These are phyloP conservation scores for Arachnomyces sp. DNA, from an alignment of 2,329 filamentous ascomycete genomes.

Conservation along the genomic window DNA sequence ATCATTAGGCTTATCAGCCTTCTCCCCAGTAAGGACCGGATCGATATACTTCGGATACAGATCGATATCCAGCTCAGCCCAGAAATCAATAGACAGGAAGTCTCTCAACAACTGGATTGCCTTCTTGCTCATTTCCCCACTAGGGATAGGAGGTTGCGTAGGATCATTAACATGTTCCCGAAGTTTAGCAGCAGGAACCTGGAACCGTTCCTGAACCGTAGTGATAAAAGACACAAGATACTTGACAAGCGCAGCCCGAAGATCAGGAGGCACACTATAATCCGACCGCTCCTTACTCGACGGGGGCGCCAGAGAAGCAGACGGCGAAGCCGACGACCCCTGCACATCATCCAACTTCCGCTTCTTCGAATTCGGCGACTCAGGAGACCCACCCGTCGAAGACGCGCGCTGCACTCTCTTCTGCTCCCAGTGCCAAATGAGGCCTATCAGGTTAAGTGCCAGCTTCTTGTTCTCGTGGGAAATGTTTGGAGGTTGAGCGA, in stretches of 20 bases:
- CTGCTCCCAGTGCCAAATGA: constrained; percentile 92
- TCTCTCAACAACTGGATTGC: constrained; percentile 74
- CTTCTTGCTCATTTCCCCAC: constrained; percentile 76
- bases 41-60: constrained; percentile 86
- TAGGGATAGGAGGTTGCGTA: constrained; percentile 44
- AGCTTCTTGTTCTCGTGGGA: constrained; percentile 89
- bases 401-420: constrained; percentile 60
- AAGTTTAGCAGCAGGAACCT: constrained; percentile 61
- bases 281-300: constrained; percentile 48
- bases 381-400: constrained; percentile 40
- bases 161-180: constrained; percentile 46
- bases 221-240: constrained; percentile 95
- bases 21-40: constrained; percentile 73
- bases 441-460: constrained; percentile 77
- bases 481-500: constrained; percentile 69
- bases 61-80: constrained; percentile 87
- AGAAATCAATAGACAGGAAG: constrained; percentile 76
- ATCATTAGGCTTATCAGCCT: constrained; percentile 71
- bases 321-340: constrained; percentile 47
- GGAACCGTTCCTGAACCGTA: constrained; percentile 75
- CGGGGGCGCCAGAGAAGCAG: constrained; percentile 39
- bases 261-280: constrained; percentile 57
- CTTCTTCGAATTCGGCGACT: constrained; percentile 68
- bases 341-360: constrained; percentile 63
- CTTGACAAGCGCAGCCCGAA: constrained; percentile 76